Evolutionary conservation across 306 rosid species (phyloP).

Genomic region (Betula pendula): DNA sequence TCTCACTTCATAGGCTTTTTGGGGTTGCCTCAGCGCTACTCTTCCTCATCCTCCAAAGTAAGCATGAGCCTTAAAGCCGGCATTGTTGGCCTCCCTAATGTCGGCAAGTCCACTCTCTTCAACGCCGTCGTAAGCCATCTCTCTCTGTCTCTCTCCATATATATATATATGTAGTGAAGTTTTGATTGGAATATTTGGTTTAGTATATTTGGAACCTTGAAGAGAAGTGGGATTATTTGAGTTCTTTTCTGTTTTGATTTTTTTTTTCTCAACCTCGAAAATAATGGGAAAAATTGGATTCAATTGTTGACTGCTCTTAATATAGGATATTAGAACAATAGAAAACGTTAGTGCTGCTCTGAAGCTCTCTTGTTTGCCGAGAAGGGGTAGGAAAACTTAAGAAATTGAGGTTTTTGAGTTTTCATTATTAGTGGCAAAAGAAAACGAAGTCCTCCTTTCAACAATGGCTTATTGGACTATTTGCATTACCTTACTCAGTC

Average conservation of each 20-base stretch:
- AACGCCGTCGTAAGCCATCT: constrained; percentile 77
- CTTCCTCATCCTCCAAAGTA: constrained; percentile 63
- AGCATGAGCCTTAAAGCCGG: constrained; percentile 97
- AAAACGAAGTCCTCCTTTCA: no score
- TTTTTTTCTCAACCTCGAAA: no score
- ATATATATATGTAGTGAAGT: not conserved
- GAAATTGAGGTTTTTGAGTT: not conserved
- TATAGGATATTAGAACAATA: not conserved
- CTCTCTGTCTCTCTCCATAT: not conserved
- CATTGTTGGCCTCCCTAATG: constrained; percentile 96
- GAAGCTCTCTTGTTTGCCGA: not conserved
- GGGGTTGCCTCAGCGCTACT: constrained; percentile 52
- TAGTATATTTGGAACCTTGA: not conserved
- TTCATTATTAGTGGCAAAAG: not conserved
- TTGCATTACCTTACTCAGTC: no score
- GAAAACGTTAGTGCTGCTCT: not conserved
- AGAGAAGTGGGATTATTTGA: not conserved
- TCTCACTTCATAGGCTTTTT: constrained; percentile 32
- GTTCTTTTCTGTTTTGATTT: not conserved
- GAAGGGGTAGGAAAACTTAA: not conserved
- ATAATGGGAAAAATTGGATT: no score
- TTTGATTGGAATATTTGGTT: not conserved
- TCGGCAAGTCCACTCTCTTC: constrained; percentile 95
- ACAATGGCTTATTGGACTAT: no score
- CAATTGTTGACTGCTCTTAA: no score